Evolutionary conservation across 73 alveolate genomes (phyloP).

Genomic region (Tetrahymena malaccensis): DNA sequence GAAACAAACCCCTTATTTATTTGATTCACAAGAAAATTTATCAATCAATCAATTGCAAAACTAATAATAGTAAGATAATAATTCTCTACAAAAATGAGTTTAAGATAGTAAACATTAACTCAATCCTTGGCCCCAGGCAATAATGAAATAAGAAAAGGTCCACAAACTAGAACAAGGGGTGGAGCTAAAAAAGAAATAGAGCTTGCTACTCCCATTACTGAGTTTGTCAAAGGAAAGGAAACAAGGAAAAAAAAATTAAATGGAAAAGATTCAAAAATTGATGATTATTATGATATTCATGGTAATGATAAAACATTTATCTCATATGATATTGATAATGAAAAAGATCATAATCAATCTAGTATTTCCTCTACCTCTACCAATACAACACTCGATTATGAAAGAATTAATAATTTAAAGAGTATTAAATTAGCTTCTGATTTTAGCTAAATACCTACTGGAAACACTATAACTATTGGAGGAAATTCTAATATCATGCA

Average conservation of each 20-base stretch:
- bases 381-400: neutral
- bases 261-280: neutral
- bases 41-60: neutral
- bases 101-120: neutral
- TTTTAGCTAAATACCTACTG: neutral
- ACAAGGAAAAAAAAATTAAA: neutral
- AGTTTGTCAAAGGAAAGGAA: neutral
- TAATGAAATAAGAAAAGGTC: neutral
- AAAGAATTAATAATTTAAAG: neutral
- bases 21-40: neutral
- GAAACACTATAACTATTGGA: neutral
- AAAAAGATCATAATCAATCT: neutral
- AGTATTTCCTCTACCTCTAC: neutral
- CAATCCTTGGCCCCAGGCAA: neutral
- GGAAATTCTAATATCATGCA: neutral
- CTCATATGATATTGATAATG: neutral
- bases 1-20: neutral
- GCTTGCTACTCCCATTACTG: neutral
- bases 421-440: neutral
- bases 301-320: neutral
- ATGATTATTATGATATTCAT: neutral
- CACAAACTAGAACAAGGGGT: neutral
- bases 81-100: neutral
- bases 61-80: neutral
- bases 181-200: neutral